phyloP scores from a whole-genome alignment of 441 rosid genomes.

The Cnidoscolus chayamansa region DNA sequence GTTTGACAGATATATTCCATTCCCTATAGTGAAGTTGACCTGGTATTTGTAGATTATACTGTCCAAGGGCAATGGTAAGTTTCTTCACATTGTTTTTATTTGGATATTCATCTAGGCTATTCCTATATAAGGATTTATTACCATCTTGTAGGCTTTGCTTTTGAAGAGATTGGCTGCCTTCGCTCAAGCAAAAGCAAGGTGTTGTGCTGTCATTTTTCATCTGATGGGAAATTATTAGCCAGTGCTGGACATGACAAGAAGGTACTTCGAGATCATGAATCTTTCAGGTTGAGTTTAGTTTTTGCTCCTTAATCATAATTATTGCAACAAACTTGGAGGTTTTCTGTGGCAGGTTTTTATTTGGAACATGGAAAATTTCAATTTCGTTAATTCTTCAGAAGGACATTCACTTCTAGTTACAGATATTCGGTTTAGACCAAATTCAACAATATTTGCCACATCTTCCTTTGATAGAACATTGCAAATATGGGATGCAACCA shows the following conservation, averaged over 20 bases:
- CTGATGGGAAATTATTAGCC: conserved; percentile 43
- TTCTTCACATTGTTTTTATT: neutral
- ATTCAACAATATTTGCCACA: conserved; percentile 34
- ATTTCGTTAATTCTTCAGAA: conserved; percentile 25
- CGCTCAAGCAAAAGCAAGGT: conserved; percentile 35
- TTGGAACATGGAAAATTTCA: conserved; percentile 35
- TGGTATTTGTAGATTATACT: neutral
- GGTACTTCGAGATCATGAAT: conserved; percentile 24
- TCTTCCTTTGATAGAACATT: conserved; percentile 46
- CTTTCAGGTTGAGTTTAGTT: neutral
- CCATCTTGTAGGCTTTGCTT: conserved; percentile 31
- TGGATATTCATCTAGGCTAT: neutral
- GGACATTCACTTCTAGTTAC: conserved; percentile 34
- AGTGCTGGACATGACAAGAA: conserved; percentile 43
- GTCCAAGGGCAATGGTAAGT: neutral
- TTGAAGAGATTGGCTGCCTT: conserved; percentile 33
- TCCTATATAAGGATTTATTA: neutral
- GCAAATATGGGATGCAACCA: conserved; percentile 45
- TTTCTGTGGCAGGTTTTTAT: conserved; percentile 33
- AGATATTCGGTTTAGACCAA: conserved; percentile 42
- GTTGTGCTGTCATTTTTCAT: conserved; percentile 42
- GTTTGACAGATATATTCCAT: neutral
- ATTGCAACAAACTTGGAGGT: conserved; percentile 4
- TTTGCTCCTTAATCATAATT: conserved; percentile 1
- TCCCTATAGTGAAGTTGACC: neutral